Conservation (phyloP, 768 basidiomycete genomes). For the Auriscalpium orientale region DNA sequence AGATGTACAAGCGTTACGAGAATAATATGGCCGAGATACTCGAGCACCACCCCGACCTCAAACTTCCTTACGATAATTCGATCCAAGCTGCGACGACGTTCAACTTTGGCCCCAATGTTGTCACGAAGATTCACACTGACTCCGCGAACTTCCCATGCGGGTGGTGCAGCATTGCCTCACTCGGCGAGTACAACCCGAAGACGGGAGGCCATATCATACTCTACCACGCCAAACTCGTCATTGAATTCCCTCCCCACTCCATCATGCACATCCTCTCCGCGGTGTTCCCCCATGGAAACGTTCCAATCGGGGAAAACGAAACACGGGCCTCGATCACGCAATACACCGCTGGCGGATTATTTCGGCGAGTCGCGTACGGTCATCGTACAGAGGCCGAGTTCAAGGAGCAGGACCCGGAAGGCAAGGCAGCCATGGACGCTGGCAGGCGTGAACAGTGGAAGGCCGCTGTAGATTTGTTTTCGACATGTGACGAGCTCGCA, state of each 20-base stretch:
- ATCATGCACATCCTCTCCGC: slow-evolving; percentile 13
- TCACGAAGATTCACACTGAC: slow-evolving; percentile 1
- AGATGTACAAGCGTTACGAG: neutral
- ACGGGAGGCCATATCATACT: slow-evolving; percentile 11
- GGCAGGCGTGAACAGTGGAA: neutral
- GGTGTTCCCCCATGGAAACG: slow-evolving; percentile 7
- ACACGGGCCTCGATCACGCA: slow-evolving; percentile 9
- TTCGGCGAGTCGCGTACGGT: slow-evolving; percentile 8
- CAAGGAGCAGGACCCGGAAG: neutral
- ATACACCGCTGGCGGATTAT: slow-evolving; percentile 12
- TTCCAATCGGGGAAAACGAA: slow-evolving; percentile 4
- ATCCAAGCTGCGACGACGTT: slow-evolving; percentile 7
- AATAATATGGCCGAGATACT: neutral
- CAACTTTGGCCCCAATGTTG: slow-evolving; percentile 9
- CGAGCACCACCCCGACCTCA: neutral
- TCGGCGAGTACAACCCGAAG: slow-evolving; percentile 7
- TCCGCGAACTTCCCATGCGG: neutral
- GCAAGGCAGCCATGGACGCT: neutral
- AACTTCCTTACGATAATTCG: neutral
- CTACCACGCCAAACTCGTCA: slow-evolving; percentile 2
- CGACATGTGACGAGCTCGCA: neutral
- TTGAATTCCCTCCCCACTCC: slow-evolving; percentile 12
- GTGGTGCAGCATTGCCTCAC: slow-evolving; percentile 3
- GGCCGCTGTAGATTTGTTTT: neutral
- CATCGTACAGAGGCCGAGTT: neutral